phyloP scores from a whole-genome alignment of 1,139 yeast genomes.

The Diutina scorzettiae region DNA sequence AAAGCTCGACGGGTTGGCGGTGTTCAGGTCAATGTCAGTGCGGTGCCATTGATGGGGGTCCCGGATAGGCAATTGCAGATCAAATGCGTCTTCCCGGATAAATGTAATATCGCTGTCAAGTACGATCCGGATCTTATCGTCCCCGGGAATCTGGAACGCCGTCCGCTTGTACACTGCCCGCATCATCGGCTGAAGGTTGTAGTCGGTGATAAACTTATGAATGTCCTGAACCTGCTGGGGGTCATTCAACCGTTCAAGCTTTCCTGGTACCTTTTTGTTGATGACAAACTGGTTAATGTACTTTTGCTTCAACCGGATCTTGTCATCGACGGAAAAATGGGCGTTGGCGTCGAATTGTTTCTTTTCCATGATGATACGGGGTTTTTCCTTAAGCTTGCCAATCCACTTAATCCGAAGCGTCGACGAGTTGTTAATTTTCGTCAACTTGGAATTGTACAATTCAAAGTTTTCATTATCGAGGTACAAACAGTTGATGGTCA shows the following conservation, averaged over 20 bases:
- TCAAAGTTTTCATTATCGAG: conserved; percentile 80
- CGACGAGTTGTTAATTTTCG: conserved; percentile 56
- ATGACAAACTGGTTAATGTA: conserved; percentile 53
- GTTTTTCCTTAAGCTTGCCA: conserved; percentile 65
- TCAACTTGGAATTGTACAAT: conserved; percentile 72
- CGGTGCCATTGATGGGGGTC: conserved; percentile 89
- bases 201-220: conserved; percentile 50
- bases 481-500: conserved; percentile 75
- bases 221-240: conserved; percentile 42
- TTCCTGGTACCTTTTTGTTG: conserved; percentile 27
- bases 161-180: conserved; percentile 85
- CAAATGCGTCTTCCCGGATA: conserved; percentile 85
- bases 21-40: conserved; percentile 71
- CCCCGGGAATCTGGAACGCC: conserved; percentile 97
- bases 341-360: conserved; percentile 54
- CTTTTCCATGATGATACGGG: conserved; percentile 72
- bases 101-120: conserved; percentile 82
- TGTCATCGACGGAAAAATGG: conserved; percentile 41
- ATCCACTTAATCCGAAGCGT: conserved; percentile 86
- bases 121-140: conserved; percentile 77
- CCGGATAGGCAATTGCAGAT: conserved; percentile 74
- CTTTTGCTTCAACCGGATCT: conserved; percentile 68
- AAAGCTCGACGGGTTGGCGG: conserved; percentile 55
- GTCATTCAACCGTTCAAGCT: conserved; percentile 18
- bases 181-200: conserved; percentile 70